These are phyloP conservation scores for Vigna unguiculata DNA, from an alignment of 306 rosid species.

Conservation along the genomic window DNA sequence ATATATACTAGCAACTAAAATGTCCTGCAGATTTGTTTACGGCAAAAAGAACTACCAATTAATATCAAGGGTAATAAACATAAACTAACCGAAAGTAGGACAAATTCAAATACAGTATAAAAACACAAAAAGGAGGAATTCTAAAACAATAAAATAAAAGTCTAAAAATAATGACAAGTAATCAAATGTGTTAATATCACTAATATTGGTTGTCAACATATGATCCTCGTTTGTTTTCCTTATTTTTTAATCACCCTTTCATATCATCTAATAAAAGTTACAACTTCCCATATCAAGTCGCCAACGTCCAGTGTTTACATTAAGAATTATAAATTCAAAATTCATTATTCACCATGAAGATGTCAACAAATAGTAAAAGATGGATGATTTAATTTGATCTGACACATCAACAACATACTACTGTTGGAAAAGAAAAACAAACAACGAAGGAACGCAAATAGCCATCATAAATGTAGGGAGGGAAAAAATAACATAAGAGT, in stretches of 20 bases:
- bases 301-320: not conserved
- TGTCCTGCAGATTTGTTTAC: not conserved
- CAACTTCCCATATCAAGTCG: constrained; percentile 13
- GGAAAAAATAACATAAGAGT: not conserved
- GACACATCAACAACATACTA: not conserved
- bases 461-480: not conserved
- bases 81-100: not conserved
- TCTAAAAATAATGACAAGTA: not conserved
- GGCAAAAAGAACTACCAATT: no score
- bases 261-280: not conserved
- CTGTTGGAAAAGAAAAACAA: not conserved
- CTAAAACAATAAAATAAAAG: not conserved
- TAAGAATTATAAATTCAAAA: constrained; percentile 17
- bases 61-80: no score
- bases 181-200: no score
- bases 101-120: not conserved
- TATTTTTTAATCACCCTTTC: constrained; percentile 8
- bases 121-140: not conserved
- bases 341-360: not conserved
- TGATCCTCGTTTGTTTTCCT: not conserved
- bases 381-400: not conserved
- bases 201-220: no score
- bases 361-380: not conserved
- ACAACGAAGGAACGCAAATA: not conserved
- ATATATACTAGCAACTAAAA: not conserved